These are phyloP conservation scores for Pseudogymnoascus sp. DNA, from an alignment of 2,329 filamentous ascomycete species.

Conservation along the genomic window DNA sequence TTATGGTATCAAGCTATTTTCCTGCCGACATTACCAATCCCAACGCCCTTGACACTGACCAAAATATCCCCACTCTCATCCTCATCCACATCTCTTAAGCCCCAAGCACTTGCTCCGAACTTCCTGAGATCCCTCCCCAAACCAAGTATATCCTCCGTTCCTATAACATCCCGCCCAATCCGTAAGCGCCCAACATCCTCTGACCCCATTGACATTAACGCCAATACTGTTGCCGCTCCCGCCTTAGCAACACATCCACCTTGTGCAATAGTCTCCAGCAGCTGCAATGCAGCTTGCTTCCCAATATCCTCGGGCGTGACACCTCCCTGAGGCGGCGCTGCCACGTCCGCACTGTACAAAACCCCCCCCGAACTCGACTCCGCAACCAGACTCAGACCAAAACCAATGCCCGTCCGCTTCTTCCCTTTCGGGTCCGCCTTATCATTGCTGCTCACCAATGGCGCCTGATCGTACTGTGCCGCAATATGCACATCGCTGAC, in stretches of 20 bases:
- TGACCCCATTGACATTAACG: slow-evolving; percentile 94
- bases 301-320: slow-evolving; percentile 86
- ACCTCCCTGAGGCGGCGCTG: slow-evolving; percentile 68
- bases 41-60: slow-evolving; percentile 84
- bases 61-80: slow-evolving; percentile 62
- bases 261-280: slow-evolving; percentile 73
- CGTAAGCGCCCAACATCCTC: slow-evolving; percentile 88
- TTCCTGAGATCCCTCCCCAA: slow-evolving; percentile 76
- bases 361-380: slow-evolving; percentile 78
- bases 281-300: slow-evolving; percentile 76
- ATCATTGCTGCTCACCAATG: slow-evolving; percentile 46
- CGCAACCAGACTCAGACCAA: slow-evolving; percentile 82
- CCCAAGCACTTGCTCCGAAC: slow-evolving; percentile 91
- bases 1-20: slow-evolving; percentile 58
- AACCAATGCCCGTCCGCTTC: slow-evolving; percentile 75
- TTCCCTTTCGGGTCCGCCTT: slow-evolving; percentile 50
- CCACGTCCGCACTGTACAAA: slow-evolving; percentile 79
- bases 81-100: slow-evolving; percentile 66
- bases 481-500: slow-evolving; percentile 88
- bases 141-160: slow-evolving; percentile 69
- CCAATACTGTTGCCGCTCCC: slow-evolving; percentile 67
- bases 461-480: slow-evolving; percentile 64
- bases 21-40: slow-evolving; percentile 88
- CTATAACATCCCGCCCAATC: slow-evolving; percentile 73
- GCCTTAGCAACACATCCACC: slow-evolving; percentile 74